Evolutionary conservation across 2,329 filamentous ascomycete genomes (phyloP).

Genomic region (Phialophora chinensis): DNA sequence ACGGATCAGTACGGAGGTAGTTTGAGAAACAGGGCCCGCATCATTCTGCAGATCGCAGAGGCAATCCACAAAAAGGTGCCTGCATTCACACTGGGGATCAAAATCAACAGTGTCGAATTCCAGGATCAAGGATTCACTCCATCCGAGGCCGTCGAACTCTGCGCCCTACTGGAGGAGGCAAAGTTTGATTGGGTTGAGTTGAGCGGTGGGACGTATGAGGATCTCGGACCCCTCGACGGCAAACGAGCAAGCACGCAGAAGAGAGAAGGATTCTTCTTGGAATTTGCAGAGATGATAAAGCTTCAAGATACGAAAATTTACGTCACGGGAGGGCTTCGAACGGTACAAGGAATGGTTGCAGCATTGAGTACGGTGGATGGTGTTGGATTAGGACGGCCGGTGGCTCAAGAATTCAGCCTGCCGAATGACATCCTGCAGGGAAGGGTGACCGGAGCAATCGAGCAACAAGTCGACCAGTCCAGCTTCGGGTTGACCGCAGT

Average conservation of each 20-base stretch:
- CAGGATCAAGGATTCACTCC: slow-evolving; percentile 53
- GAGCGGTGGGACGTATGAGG: slow-evolving; percentile 65
- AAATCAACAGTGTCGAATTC: slow-evolving; percentile 65
- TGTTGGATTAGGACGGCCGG: slow-evolving; percentile 62
- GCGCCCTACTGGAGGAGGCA: slow-evolving; percentile 41
- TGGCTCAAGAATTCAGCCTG: slow-evolving; percentile 56
- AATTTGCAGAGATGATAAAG: slow-evolving; percentile 62
- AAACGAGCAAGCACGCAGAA: slow-evolving; percentile 61
- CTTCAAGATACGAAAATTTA: slow-evolving; percentile 62
- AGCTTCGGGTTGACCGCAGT: slow-evolving; percentile 58
- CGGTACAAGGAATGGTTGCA: slow-evolving; percentile 61
- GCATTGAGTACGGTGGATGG: slow-evolving; percentile 64
- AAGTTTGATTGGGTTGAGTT: slow-evolving; percentile 60
- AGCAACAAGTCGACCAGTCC: slow-evolving; percentile 56
- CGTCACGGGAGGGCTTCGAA: slow-evolving; percentile 64
- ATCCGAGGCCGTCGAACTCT: slow-evolving; percentile 56
- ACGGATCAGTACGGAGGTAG: slow-evolving; percentile 70
- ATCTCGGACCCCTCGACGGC: slow-evolving; percentile 53
- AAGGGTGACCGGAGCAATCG: slow-evolving; percentile 46
- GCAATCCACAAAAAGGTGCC: slow-evolving; percentile 37
- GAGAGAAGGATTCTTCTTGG: slow-evolving; percentile 65
- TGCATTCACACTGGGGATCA: slow-evolving; percentile 59
- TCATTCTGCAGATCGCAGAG: slow-evolving; percentile 62
- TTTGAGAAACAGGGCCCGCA: slow-evolving; percentile 68
- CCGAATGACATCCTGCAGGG: slow-evolving; percentile 41